Conservation (phyloP, 2,329 filamentous ascomycete species). For the Dactylellina cionopaga region DNA sequence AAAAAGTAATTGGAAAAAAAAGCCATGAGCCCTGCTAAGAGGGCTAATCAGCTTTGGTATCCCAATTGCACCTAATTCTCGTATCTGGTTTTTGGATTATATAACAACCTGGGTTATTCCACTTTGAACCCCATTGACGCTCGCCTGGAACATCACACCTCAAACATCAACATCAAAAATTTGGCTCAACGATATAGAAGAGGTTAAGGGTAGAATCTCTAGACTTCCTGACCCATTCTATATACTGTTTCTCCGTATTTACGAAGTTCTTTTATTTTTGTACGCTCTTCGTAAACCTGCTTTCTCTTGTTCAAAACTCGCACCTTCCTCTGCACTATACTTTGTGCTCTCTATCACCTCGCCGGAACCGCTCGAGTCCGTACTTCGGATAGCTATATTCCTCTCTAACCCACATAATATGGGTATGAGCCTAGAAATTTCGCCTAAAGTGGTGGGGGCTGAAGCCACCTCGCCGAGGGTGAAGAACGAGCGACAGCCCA, state of each 20-base stretch:
- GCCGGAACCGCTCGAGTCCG: no score
- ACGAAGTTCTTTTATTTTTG: no score
- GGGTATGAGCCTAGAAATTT: neutral
- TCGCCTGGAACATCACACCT: no score
- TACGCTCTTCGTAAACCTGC: no score
- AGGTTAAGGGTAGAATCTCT: no score
- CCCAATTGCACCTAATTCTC: slow-evolving; percentile 24
- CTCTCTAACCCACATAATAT: neutral
- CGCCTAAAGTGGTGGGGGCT: neutral
- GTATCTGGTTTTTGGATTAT: slow-evolving; percentile 38
- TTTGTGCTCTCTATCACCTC: no score
- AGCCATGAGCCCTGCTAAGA: slow-evolving; percentile 43
- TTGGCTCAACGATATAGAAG: no score
- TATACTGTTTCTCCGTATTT: neutral
- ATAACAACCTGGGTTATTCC: slow-evolving; percentile 51
- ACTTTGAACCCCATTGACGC: no score
- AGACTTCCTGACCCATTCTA: neutral
- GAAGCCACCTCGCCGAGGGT: neutral
- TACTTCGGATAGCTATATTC: neutral
- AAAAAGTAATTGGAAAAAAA: slow-evolving; percentile 43
- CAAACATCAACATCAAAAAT: slow-evolving; percentile 1
- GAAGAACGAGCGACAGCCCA: neutral
- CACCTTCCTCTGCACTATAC: no score
- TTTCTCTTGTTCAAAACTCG: no score
- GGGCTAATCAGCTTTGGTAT: slow-evolving; percentile 29